Evolutionary conservation across 2,329 filamentous ascomycete species (phyloP).

Genomic region (Sordariomycetes sp.): DNA sequence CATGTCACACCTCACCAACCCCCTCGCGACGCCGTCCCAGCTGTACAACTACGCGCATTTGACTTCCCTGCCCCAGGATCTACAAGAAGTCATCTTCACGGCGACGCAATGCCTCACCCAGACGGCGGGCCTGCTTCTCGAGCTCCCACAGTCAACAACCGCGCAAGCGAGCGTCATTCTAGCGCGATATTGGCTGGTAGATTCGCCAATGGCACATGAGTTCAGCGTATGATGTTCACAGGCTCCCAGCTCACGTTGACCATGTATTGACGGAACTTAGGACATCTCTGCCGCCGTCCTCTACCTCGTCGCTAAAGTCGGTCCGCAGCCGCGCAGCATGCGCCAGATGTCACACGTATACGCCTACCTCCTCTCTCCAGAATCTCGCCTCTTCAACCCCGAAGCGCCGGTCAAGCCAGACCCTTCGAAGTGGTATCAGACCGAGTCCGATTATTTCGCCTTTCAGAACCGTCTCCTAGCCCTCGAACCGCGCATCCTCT

Average conservation of each 20-base stretch:
- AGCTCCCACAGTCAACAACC: constrained; percentile 76
- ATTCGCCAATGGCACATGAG: constrained; percentile 46
- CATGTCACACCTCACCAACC: constrained; percentile 59
- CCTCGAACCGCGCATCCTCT: constrained; percentile 71
- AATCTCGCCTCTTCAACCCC: constrained; percentile 42
- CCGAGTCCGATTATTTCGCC: constrained; percentile 61
- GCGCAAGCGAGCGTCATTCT: constrained; percentile 78
- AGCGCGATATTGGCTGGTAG: constrained; percentile 67
- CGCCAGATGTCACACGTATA: constrained; percentile 81
- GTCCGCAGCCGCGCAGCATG: constrained; percentile 64
- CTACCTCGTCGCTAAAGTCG: constrained; percentile 77
- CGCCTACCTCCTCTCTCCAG: constrained; percentile 62
- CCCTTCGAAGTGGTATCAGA: constrained; percentile 55
- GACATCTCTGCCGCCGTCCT: constrained; percentile 74
- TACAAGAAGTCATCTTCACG: constrained; percentile 65
- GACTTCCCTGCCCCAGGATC: constrained; percentile 52
- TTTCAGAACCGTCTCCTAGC: constrained; percentile 56
- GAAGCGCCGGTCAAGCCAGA: constrained; percentile 24
- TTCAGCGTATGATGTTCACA: constrained; percentile 38
- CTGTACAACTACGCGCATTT: constrained; percentile 48
- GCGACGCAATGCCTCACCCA: constrained; percentile 67
- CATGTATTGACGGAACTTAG: constrained; percentile 29
- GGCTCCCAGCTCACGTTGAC: neutral
- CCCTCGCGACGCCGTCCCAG: constrained; percentile 64
- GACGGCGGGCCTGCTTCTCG: constrained; percentile 69